Evolutionary conservation across 2,329 filamentous ascomycete species (phyloP), one percentile per base, ranked within the genome.

Genomic region (Sclerotinia borealis): DNA sequence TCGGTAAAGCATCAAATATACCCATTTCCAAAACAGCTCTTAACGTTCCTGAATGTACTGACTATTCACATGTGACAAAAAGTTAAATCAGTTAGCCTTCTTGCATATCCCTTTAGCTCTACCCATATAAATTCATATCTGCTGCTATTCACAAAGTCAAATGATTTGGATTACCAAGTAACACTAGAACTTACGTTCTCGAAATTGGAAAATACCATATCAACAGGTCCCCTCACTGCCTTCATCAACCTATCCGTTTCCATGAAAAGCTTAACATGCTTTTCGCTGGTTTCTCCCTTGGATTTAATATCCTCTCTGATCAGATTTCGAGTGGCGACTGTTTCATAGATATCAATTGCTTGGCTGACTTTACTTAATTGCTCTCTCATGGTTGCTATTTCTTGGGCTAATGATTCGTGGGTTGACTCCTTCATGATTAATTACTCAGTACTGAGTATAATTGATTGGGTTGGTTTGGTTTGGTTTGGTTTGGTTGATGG

Each of bases 21-120:
- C 69, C 69, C 68, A 71, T 70, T 45, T 70, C 69, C 17, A 71
- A 50, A 31, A 70, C 47, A 7, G 64, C 49, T 61, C 69, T 63
- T 19, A 70, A 31, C 11, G 61, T 60, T 48, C 67, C 62, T 27
- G 63, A 58, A 39, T 58, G 41, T 31, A 58, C 51, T 25, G 51
- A 62, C 60, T 62, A 58, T 62, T 36, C 41, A 36, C 22, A 25
- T 43, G 49, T 61, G 59, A 61, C 25, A 10, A 61, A 10, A 61
- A 52, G 4, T 22, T 2, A 15, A 55, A 22, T 61, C 29, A 61
- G 59, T n/a, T n/a, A n/a, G n/a, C n/a, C n/a, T n/a, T n/a, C 49
- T 47, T 43, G 27, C 50, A 45, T 61, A 41, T 43, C 31, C 22
- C 37, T 31, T 41, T 31, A 34, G 27, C 37, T 56, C 19, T 25